Conservation (phyloP, 805 yeast species). For the Hanseniaspora valbyensis region DNA sequence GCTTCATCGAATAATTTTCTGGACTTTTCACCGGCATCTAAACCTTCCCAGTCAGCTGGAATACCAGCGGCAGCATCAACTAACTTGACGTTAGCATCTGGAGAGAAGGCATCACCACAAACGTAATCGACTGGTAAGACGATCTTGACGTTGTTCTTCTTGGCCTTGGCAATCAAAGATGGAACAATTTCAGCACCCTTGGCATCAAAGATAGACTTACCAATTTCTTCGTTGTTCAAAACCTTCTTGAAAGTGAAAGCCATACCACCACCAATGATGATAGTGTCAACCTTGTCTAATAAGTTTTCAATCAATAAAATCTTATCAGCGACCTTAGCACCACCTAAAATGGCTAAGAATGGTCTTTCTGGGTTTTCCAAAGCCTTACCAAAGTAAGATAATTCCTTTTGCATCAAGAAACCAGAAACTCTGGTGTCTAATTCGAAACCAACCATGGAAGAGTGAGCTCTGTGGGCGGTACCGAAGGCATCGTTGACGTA, state of each 20-base stretch:
- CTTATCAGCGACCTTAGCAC: constrained; percentile 99
- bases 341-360: constrained; percentile 96
- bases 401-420: constrained; percentile 95
- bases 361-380: constrained; percentile 97
- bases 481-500: constrained; percentile 98
- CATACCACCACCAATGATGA: constrained; percentile 99
- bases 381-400: constrained; percentile 94
- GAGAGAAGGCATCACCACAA: constrained; percentile 87
- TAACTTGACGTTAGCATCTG: constrained; percentile 74
- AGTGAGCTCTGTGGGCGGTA: constrained; percentile 99
- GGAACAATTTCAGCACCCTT: constrained; percentile 95
- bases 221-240: constrained; percentile 71
- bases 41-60: constrained; percentile 90
- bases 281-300: constrained; percentile 86
- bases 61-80: constrained; percentile 89
- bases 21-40: constrained; percentile 90
- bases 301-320: constrained; percentile 95
- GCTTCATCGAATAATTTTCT: constrained; percentile 67
- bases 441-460: constrained; percentile 97
- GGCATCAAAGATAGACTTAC: constrained; percentile 82
- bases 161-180: constrained; percentile 86
- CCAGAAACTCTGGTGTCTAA: constrained; percentile 96
- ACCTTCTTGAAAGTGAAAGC: constrained; percentile 98
- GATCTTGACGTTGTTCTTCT: constrained; percentile 86
- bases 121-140: constrained; percentile 92